These are phyloP conservation scores for Aspergillus hiratsukae DNA, from an alignment of 2,329 filamentous ascomycete species.

Conservation along the genomic window DNA sequence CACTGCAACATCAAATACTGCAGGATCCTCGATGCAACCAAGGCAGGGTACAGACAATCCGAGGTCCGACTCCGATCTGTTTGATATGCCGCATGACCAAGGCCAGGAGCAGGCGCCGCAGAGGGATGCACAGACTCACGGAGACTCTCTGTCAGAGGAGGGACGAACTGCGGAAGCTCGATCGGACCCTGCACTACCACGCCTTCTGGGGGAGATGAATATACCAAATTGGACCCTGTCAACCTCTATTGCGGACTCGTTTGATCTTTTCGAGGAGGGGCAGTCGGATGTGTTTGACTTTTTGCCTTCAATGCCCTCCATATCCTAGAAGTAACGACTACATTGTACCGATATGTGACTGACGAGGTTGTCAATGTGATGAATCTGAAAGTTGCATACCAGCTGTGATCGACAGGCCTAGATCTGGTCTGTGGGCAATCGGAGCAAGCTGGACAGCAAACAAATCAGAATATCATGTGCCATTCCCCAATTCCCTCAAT, in stretches of 20 bases:
- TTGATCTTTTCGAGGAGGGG: constrained; percentile 33
- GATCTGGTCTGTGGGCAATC: not conserved
- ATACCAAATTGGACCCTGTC: constrained; percentile 34
- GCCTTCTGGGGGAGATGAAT: constrained; percentile 28
- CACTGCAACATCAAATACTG: not conserved
- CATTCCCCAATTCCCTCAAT: not conserved
- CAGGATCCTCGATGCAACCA: not conserved
- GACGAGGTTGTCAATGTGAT: not conserved
- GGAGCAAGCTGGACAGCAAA: not conserved
- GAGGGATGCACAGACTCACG: constrained; percentile 14
- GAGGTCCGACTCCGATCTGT: constrained; percentile 1
- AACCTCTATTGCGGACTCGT: constrained; percentile 34
- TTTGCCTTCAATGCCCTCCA: constrained; percentile 30
- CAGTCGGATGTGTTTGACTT: constrained; percentile 36
- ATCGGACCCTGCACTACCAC: constrained; percentile 12
- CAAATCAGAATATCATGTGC: not conserved
- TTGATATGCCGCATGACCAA: not conserved
- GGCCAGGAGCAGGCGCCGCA: constrained; percentile 1
- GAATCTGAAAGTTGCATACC: not conserved
- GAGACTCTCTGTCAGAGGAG: constrained; percentile 14
- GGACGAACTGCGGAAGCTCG: constrained; percentile 16
- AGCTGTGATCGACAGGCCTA: not conserved
- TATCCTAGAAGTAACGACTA: constrained; percentile 13
- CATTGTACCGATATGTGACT: not conserved
- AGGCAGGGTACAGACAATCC: not conserved